Conservation (phyloP, 1,284 basidiomycete species). For the Thelephora terrestris region DNA sequence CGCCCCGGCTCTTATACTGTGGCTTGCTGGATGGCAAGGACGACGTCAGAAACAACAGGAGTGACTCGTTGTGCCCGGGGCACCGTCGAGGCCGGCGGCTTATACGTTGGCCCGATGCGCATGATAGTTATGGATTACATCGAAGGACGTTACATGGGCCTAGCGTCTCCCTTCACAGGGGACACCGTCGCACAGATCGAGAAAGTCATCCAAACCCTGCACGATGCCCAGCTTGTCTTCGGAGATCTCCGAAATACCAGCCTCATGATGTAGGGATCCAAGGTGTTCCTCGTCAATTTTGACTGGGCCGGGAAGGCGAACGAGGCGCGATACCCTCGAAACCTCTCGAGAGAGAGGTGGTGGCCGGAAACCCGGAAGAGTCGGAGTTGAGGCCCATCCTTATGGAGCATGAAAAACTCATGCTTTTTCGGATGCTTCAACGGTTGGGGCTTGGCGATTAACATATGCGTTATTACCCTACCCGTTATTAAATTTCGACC, state of each 20-base stretch:
- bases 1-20: constrained; percentile 14
- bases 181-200: constrained; percentile 1
- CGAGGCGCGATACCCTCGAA: constrained; percentile 11
- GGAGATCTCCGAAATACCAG: constrained; percentile 15
- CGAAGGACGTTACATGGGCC: background rate
- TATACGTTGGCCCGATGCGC: background rate
- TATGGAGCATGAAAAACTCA: too few relatives aligned
- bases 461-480: too few relatives aligned
- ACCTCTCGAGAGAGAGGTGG: background rate
- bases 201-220: constrained; percentile 6
- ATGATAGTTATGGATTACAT: constrained; percentile 10
- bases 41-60: too few relatives aligned
- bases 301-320: constrained; percentile 16
- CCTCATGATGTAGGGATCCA: constrained; percentile 5
- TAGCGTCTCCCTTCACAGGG: background rate
- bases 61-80: constrained; percentile 1
- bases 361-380: constrained; percentile 2
- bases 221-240: constrained; percentile 9
- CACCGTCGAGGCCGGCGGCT: background rate
- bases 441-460: too few relatives aligned
- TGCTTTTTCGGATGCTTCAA: too few relatives aligned
- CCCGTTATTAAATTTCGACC: too few relatives aligned
- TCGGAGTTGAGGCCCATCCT: too few relatives aligned
- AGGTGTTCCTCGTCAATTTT: constrained; percentile 15
- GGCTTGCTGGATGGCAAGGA: constrained; percentile 4